Evolutionary conservation across 2,329 filamentous ascomycete species (phyloP).

Genomic region (Ceratocystis harringtonii): DNA sequence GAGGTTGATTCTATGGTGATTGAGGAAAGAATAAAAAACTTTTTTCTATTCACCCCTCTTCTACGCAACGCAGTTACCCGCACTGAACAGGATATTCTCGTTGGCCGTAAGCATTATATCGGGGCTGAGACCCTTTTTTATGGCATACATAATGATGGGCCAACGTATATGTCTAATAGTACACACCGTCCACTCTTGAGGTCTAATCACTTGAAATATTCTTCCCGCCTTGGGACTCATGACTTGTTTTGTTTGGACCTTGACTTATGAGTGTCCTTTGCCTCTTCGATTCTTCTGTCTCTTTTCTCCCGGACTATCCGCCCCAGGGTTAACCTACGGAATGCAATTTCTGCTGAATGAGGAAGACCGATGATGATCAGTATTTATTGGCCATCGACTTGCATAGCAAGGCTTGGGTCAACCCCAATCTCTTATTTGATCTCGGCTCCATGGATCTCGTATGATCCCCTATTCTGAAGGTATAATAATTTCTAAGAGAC

Average conservation of each 20-base stretch:
- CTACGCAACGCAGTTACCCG: not conserved
- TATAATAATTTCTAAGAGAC: not conserved
- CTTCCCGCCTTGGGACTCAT: not conserved
- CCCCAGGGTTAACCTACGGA: not conserved
- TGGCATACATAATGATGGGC: not conserved
- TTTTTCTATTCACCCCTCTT: not conserved
- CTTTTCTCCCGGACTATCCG: not conserved
- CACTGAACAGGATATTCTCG: not conserved
- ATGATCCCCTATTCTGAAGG: not conserved
- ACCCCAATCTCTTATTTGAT: not conserved
- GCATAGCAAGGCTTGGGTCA: not conserved
- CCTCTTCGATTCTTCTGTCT: not conserved
- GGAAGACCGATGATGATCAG: not conserved
- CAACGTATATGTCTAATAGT: not conserved
- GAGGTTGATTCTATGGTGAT: not conserved
- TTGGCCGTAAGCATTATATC: not conserved
- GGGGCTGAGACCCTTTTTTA: not conserved
- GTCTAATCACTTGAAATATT: not conserved
- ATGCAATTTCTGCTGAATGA: not conserved
- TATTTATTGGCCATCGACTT: not conserved
- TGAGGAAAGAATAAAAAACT: not conserved
- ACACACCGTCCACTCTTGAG: not conserved
- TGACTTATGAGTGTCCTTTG: not conserved
- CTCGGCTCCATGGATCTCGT: not conserved
- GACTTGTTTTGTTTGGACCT: not conserved